A percentile compares a stretch with the other conserved stretches of the same genome.
These are phyloP conservation scores for Umbelopsis sp. DNA, from an alignment of 371 early-diverging fungal genomes.

Conservation along the genomic window DNA sequence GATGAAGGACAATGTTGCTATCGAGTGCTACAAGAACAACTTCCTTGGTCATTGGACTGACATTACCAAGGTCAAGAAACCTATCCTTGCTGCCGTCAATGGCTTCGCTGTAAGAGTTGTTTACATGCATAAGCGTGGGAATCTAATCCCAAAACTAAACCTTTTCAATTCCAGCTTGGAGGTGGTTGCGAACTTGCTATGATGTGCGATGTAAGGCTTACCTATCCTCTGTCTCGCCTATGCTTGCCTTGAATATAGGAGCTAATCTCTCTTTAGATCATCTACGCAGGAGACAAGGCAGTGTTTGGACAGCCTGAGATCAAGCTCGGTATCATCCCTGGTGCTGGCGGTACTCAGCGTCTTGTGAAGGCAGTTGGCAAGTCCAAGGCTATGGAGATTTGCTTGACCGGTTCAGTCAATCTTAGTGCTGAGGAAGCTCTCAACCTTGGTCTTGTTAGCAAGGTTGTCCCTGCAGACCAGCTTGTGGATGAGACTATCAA, in stretches of 20 bases:
- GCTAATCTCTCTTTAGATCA: conserved; percentile 64
- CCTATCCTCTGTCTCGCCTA: neutral
- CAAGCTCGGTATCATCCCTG: conserved; percentile 95
- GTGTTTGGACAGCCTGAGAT: conserved; percentile 98
- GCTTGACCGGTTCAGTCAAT: conserved; percentile 86
- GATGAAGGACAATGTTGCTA: conserved; percentile 88
- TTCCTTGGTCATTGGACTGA: conserved; percentile 95
- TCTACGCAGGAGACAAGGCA: conserved; percentile 97
- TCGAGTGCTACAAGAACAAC: conserved; percentile 86
- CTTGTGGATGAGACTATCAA: conserved; percentile 92
- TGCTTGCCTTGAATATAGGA: neutral
- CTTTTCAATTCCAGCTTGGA: conserved; percentile 70
- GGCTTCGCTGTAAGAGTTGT: conserved; percentile 87
- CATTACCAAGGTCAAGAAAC: conserved; percentile 90
- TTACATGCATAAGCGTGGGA: neutral
- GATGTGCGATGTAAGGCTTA: conserved; percentile 83
- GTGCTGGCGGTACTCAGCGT: conserved; percentile 91
- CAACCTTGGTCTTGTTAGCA: conserved; percentile 85
- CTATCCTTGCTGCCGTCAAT: conserved; percentile 96
- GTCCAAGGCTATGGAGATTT: conserved; percentile 98
- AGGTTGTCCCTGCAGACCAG: conserved; percentile 85
- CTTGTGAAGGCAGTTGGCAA: conserved; percentile 95
- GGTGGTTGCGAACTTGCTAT: conserved; percentile 99
- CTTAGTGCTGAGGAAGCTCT: conserved; percentile 91
- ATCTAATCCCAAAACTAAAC: neutral